Percentiles rank a stretch among this genome's conserved stretches.
These are phyloP conservation scores for Boletales sp. DNA, from an alignment of 768 basidiomycete species.

Conservation along the genomic window DNA sequence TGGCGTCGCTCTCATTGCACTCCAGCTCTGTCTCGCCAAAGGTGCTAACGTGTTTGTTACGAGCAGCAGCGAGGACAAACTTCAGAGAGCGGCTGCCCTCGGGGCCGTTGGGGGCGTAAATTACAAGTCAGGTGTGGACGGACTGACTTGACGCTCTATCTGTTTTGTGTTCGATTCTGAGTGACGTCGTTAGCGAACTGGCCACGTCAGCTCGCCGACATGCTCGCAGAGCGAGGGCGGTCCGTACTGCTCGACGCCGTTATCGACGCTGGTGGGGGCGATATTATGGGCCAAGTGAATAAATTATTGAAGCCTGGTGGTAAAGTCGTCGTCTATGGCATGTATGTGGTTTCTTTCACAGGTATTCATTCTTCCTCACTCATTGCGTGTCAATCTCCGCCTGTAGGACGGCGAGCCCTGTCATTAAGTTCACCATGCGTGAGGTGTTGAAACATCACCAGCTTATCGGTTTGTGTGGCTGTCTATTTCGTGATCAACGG, in stretches of 20 bases:
- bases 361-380: conserved; percentile 1
- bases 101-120: conserved; percentile 77
- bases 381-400: conserved; percentile 8
- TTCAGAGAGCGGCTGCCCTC: conserved; percentile 57
- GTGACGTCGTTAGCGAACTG: conserved; percentile 42
- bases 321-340: conserved; percentile 61
- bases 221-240: conserved; percentile 36
- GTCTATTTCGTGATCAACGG: conserved; percentile 1
- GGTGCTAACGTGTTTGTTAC: conserved; percentile 85
- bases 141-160: not conserved
- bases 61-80: conserved; percentile 66
- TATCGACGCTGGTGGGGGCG: conserved; percentile 68
- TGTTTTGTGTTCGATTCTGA: not conserved
- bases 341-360: conserved; percentile 34
- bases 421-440: conserved; percentile 69
- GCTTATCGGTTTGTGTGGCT: conserved; percentile 54
- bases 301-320: conserved; percentile 56
- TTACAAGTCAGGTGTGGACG: conserved; percentile 56
- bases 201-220: conserved; percentile 43
- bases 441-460: conserved; percentile 73
- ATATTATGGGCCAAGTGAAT: conserved; percentile 50
- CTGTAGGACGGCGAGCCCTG: conserved; percentile 57
- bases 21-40: conserved; percentile 72
- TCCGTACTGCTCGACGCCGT: conserved; percentile 48
- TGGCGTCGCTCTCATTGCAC: conserved; percentile 72